Percentiles rank a stretch among this genome's conserved stretches.
These are phyloP conservation scores for Periconia sp. DNA, from an alignment of 2,329 filamentous ascomycete genomes.

Conservation along the genomic window DNA sequence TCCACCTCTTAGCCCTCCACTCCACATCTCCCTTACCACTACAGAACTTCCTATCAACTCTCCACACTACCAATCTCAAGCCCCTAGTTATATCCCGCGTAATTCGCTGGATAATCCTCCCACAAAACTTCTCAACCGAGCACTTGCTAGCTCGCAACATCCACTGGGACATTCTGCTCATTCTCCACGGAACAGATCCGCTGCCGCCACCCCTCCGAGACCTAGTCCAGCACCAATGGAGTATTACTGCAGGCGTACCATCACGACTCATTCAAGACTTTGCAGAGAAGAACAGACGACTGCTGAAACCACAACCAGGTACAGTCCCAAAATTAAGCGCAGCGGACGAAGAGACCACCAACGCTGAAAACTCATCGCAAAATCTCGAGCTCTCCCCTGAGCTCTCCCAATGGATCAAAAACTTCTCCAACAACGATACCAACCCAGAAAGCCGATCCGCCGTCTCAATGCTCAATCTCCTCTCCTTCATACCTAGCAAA, in stretches of 20 bases:
- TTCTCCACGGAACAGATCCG: constrained; percentile 39
- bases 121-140: constrained; percentile 49
- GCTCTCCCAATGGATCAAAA: constrained; percentile 58
- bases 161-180: constrained; percentile 57
- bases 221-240: constrained; percentile 41
- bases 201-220: constrained; percentile 34
- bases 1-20: constrained; percentile 54
- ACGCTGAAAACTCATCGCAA: constrained; percentile 49
- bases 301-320: constrained; percentile 46
- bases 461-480: constrained; percentile 68
- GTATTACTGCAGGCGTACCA: constrained; percentile 52
- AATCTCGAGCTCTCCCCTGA: constrained; percentile 62
- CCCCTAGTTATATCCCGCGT: constrained; percentile 53
- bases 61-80: constrained; percentile 40
- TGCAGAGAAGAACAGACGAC: constrained; percentile 40
- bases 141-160: constrained; percentile 49
- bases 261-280: constrained; percentile 49
- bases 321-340: constrained; percentile 47
- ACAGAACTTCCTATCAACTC: constrained; percentile 48
- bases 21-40: constrained; percentile 40
- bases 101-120: constrained; percentile 58
- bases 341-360: constrained; percentile 34
- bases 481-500: constrained; percentile 61
- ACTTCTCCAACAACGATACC: constrained; percentile 25
- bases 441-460: constrained; percentile 46